Conservation (phyloP, 169 alveolate species). For the Perkinsus olseni region DNA sequence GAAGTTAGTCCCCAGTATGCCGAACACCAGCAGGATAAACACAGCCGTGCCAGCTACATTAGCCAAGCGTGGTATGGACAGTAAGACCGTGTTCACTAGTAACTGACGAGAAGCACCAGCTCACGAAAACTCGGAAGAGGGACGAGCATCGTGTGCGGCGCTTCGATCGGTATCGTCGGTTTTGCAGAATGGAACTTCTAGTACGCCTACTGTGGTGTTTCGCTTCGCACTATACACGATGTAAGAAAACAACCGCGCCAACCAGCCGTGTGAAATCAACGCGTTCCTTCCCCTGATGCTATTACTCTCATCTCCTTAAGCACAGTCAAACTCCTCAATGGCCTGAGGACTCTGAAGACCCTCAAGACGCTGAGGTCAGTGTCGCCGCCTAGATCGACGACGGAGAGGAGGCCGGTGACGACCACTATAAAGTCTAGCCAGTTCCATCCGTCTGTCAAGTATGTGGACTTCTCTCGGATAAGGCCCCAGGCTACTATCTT, state of each 20-base stretch:
- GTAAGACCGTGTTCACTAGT: conserved; percentile 29
- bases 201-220: too few species aligned
- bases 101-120: background rate
- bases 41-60: background rate
- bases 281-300: background rate
- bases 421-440: conserved; percentile 56
- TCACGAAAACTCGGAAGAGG: too few species aligned
- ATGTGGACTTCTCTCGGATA: conserved; percentile 30
- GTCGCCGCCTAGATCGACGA: conserved; percentile 1
- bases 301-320: conserved; percentile 45
- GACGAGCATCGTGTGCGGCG: too few species aligned
- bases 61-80: conserved; percentile 31
- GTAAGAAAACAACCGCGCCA: too few species aligned
- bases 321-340: conserved; percentile 42
- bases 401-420: conserved; percentile 16
- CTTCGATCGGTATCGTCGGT: too few species aligned
- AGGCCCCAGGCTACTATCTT: conserved; percentile 29
- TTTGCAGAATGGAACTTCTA: too few species aligned
- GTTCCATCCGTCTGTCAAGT: conserved; percentile 58
- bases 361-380: conserved; percentile 37
- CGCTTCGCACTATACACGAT: too few species aligned
- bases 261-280: too few species aligned
- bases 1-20: background rate
- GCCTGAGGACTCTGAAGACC: conserved; percentile 46
- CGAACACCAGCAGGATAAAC: background rate